Evolutionary conservation across 2,329 filamentous ascomycete genomes (phyloP).

Genomic region (Monilinia vaccinii-corymbosi): DNA sequence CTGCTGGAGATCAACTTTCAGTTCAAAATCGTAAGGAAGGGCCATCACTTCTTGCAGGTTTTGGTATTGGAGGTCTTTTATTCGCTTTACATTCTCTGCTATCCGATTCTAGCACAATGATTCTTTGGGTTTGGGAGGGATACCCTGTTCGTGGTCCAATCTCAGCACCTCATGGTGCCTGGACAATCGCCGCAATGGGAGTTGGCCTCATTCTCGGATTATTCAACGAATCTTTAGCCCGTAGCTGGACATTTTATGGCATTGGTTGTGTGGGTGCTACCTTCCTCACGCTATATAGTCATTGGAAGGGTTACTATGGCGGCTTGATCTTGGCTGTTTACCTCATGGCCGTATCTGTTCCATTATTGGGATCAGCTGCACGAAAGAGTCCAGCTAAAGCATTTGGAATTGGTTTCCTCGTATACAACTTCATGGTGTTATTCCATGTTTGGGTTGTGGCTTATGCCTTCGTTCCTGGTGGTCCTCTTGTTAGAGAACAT

Average conservation of each 20-base stretch:
- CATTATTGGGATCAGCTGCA: conserved; percentile 66
- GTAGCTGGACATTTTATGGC: conserved; percentile 72
- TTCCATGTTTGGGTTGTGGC: conserved; percentile 98
- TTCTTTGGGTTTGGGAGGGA: conserved; percentile 95
- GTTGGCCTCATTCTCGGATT: conserved; percentile 69
- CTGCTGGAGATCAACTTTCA: conserved; percentile 32
- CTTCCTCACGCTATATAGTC: conserved; percentile 62
- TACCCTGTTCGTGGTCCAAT: conserved; percentile 85
- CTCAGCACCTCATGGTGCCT: conserved; percentile 79
- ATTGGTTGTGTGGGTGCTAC: conserved; percentile 72
- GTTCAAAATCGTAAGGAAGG: conserved; percentile 50
- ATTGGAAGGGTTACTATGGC: conserved; percentile 89
- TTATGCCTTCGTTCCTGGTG: conserved; percentile 94
- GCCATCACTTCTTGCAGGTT: conserved; percentile 60
- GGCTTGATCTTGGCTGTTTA: conserved; percentile 69
- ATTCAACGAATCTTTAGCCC: conserved; percentile 58
- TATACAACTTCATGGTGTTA: conserved; percentile 92
- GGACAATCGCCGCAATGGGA: conserved; percentile 82
- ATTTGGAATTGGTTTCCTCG: conserved; percentile 80
- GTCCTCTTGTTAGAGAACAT: conserved; percentile 82
- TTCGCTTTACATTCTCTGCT: conserved; percentile 88
- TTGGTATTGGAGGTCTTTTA: conserved; percentile 74
- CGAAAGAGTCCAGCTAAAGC: conserved; percentile 68
- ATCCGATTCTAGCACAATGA: conserved; percentile 98
- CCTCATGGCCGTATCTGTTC: conserved; percentile 68